Base-by-base conservation (phyloP, 805 yeast species). In the Ogataea methanolica region DNA sequence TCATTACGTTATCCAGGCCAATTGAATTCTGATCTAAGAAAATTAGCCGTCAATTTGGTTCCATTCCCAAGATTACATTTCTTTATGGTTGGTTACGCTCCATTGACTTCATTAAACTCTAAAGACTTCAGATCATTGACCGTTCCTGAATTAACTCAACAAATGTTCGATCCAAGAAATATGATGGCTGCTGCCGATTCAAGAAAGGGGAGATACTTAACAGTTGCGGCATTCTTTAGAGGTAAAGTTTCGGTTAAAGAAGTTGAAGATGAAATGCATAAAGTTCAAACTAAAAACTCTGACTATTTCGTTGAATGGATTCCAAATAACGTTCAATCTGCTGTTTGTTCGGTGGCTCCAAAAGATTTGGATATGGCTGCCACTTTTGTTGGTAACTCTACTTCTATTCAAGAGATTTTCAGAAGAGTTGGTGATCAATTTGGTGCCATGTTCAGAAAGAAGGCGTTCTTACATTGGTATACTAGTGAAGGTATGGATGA, bases 111-210 rank as follows among this genome's bases (percentile, higher is more conserved):
- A 8, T 74, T 83, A 57, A 86, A 86, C 47, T 79, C 96, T 19
- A 83, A 85, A 64, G 81, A 88, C 14, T 90, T 90, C 75, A 82
- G 92, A 70, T 80, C 90, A 33, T 76, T 87, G 61, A 80, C 90
- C 39, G 96, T 90, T 42, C 92, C 94, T 36, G 97, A 90, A 71
- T 80, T 90, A 62, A 88, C 96, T 42, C 96, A 88, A 72, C 97
- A 90, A 72, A 80, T 90, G 84, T 89, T 90, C 64, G 96, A 89
- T 66, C 78, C 96, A 47, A 85, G 81, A 67, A 90, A 88, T 70
- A 87, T 90, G 94, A 90, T 90, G 97, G 96, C 96, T 36, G 96
- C 95, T 42, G 80, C 92, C 19, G 91, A 90, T 69, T 96, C 96
- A 58, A 78, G 84, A 72, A 83, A 83, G 65, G 97, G 97, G 58